A percentile compares a stretch with the other conserved stretches of the same genome.
Evolutionary conservation across 139 green algal genomes (phyloP).

Genomic region (Deuterostichococcus epilithicus): DNA sequence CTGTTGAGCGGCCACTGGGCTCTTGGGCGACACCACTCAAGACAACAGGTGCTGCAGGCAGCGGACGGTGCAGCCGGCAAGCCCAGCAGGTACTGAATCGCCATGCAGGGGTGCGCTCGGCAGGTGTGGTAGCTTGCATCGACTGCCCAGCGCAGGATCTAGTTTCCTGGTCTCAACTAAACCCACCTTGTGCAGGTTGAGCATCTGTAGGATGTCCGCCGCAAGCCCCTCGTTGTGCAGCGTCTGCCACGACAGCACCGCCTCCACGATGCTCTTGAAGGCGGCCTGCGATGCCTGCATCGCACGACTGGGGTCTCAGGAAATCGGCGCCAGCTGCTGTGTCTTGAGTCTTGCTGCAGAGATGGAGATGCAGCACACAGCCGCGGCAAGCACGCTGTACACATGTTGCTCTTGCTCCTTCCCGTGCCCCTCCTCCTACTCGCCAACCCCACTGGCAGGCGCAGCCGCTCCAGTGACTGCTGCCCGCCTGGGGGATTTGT

Average conservation of each 20-base stretch:
- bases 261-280: not conserved
- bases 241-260: slow-evolving; percentile 4
- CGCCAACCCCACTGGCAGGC: not conserved
- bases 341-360: not conserved
- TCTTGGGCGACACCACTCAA: no score
- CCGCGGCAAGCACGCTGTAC: not conserved
- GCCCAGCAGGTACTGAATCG: not conserved
- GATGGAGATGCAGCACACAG: not conserved
- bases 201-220: slow-evolving; percentile 47
- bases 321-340: no score
- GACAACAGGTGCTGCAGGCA: slow-evolving; percentile 6
- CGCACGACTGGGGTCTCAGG: not conserved
- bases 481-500: not conserved
- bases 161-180: no score
- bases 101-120: slow-evolving; percentile 6
- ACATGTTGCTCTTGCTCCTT: not conserved
- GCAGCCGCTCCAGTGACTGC: not conserved
- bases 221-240: slow-evolving; percentile 41
- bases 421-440: not conserved
- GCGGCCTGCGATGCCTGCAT: not conserved
- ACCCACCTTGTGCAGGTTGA: slow-evolving; percentile 44
- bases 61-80: not conserved
- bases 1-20: no score
- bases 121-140: slow-evolving; percentile 11
- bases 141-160: no score